Base-by-base conservation (phyloP, 805 yeast species). In the Nakazawaea pomicola region DNA sequence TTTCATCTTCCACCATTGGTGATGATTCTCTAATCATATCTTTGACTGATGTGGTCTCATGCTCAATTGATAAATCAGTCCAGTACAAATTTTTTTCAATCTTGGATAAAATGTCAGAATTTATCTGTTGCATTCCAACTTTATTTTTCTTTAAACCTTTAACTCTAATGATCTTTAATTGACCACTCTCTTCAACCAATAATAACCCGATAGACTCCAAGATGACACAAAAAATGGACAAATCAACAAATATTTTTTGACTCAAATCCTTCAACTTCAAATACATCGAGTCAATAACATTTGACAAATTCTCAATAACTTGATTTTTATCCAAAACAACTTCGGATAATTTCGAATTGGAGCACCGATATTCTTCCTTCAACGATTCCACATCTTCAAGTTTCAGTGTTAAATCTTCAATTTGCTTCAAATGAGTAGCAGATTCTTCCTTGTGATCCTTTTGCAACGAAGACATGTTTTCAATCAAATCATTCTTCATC, bases 131-230 rank as follows among this genome's bases (percentile, higher is more conserved):
- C 12, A 23, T 40, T 24, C 5, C 48, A 32, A 17, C 52, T 33
- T 20, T 43, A 41, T 68, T 73, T 36, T 74, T 71, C 46, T 79
- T 67, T 46, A 85, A 62, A 0, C 96, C 96, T 55, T 85, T 85
- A 3, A 88, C 96, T 46, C 97, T 70, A 36, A 78, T 78, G 21
- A 85, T 76, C 38, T 70, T 70, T 32, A 70, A 64, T 8, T 59
- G 64, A 14, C 67, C 62, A 14, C 52, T 51, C 4, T 49, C 46
- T 19, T 48, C 64, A 10, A 74, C 67, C 36, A 85, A 68, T 28
- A 88, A 68, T 35, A 89, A 65, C 0, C 97, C 96, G 68, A 89
- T 78, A 3, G 82, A 70, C 53, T 85, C 95, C 24, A 86, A 62
- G 3, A 83, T 62, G 36, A 73, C 64, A 44, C 90, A 80, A 33